Evolutionary conservation across 108 stramenopile genomes (phyloP), one percentile per base, ranked within the genome.

Genomic region (Cyclotella baltica): DNA sequence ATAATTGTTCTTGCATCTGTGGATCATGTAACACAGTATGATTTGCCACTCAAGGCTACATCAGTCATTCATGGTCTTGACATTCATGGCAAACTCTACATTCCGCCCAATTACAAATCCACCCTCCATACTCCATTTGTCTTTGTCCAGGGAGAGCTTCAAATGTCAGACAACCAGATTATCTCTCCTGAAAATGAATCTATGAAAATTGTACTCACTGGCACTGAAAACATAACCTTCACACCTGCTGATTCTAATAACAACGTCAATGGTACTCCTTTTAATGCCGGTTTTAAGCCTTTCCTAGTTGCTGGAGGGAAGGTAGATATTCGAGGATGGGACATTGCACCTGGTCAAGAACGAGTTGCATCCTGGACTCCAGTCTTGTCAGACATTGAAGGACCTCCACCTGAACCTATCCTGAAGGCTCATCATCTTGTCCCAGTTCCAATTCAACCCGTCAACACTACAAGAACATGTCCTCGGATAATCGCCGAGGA

Each of bases 221-320:
- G 85, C 19, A 72, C 73, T 4, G 37, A 53, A 9, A 46, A 63
- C 30, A 58, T 84, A 1, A 72, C 56, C 19, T 91, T 88, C 71
- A 66, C 53, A 6, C 81, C 84, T 6, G 72, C 63, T 9, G 77
- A 71, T 46, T 66, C 77, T 31, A 86, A 83, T 48, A 72, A 23
- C 29, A 70, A 57, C 31, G 58, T 70, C 25, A 33, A 73, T 27
- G 53, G 62, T 19, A 76, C 72, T 36, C 55, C 83, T 16, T 88
- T 89, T 30, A 83, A 84, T 34, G 79, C 81, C 18, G 91, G 91
- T 29, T 35, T 31, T 56, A 85, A 88, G 63, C 78, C 91, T 3
- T 86, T 92, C 63, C 70, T 88, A 3, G 88, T 92, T 16, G 91
- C 88, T 3, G 89, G 89, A 16, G 91, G 91, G 19, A 82, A 67